A percentile compares a stretch with the other conserved stretches of the same genome.
phyloP scores from a whole-genome alignment of 805 yeast genomes.

The Clavispora santaluciae region DNA sequence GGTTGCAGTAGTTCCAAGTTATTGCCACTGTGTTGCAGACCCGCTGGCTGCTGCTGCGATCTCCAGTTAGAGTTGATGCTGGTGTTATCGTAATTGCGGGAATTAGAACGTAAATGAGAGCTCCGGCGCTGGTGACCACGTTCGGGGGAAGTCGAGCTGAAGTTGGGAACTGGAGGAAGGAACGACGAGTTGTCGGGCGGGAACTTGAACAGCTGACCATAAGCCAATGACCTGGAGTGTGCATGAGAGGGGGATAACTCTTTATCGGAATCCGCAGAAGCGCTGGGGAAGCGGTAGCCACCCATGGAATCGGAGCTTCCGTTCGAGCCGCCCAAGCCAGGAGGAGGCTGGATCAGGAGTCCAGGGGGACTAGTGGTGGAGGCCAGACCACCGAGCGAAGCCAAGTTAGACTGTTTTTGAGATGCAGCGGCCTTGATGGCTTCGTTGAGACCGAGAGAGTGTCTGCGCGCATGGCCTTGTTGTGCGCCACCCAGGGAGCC shows the following conservation, averaged over 20 bases:
- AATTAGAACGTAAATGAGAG: conserved; percentile 36
- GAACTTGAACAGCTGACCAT: conserved; percentile 55
- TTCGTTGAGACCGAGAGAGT: conserved; percentile 84
- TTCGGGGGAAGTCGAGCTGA: conserved; percentile 37
- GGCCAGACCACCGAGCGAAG: conserved; percentile 18
- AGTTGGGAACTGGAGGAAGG: conserved; percentile 53
- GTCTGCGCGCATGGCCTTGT: conserved; percentile 83
- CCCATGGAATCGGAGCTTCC: conserved; percentile 17
- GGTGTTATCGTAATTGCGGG: conserved; percentile 36
- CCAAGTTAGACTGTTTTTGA: conserved; percentile 50
- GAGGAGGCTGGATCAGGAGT: conserved; percentile 5
- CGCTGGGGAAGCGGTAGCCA: conserved; percentile 56
- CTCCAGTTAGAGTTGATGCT: conserved; percentile 55
- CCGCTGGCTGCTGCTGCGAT: conserved; percentile 42
- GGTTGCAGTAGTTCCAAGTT: conserved; percentile 34
- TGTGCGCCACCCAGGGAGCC: conserved; percentile 26
- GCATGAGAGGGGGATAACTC: conserved; percentile 21
- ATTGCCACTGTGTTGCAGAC: conserved; percentile 25
- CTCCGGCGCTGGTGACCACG: conserved; percentile 36
- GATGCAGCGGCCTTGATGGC: conserved; percentile 97
- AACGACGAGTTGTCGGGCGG: conserved; percentile 42
- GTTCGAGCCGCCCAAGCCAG: conserved; percentile 7
- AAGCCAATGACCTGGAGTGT: conserved; percentile 37
- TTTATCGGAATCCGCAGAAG: conserved; percentile 19
- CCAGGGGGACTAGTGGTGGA: conserved; percentile 18